phyloP scores from a whole-genome alignment of 2,329 filamentous ascomycete genomes.

The Blastomyces parvus region DNA sequence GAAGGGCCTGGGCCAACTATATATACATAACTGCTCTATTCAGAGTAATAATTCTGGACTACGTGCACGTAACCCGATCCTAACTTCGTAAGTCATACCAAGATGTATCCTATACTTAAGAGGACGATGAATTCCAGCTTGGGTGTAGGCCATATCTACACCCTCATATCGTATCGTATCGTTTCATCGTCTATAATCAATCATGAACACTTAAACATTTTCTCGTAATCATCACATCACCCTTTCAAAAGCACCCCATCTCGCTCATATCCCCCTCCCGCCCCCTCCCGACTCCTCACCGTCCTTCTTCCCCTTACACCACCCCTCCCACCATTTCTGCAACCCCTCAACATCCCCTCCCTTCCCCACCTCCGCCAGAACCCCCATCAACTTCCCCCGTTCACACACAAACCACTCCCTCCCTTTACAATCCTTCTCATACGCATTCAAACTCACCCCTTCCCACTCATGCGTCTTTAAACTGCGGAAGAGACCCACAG shows the following conservation, averaged over 20 bases:
- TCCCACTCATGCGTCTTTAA: constrained; percentile 24
- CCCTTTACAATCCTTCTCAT: constrained; percentile 19
- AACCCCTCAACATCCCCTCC: constrained; percentile 2
- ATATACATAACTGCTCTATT: neutral
- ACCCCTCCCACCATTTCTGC: constrained; percentile 17
- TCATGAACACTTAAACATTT: neutral
- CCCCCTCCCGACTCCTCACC: constrained; percentile 3
- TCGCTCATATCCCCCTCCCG: constrained; percentile 6
- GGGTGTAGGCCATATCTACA: neutral
- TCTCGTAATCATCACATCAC: neutral
- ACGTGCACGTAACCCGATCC: neutral
- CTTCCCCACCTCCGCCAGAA: constrained; percentile 12
- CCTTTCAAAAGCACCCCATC: neutral
- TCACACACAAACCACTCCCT: constrained; percentile 22
- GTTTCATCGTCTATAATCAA: neutral
- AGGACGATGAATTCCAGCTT: neutral
- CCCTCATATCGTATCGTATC: neutral
- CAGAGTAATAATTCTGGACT: no score
- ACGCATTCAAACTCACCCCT: constrained; percentile 24
- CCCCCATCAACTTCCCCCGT: constrained; percentile 11
- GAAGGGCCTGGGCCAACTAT: neutral
- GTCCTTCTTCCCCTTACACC: constrained; percentile 3
- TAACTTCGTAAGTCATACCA: neutral
- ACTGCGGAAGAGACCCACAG: constrained; percentile 21
- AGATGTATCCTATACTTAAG: neutral